A percentile compares a stretch with the other conserved stretches of the same genome.
These are phyloP conservation scores for Pisolithus marmoratus DNA, from an alignment of 768 basidiomycete species.

Conservation along the genomic window DNA sequence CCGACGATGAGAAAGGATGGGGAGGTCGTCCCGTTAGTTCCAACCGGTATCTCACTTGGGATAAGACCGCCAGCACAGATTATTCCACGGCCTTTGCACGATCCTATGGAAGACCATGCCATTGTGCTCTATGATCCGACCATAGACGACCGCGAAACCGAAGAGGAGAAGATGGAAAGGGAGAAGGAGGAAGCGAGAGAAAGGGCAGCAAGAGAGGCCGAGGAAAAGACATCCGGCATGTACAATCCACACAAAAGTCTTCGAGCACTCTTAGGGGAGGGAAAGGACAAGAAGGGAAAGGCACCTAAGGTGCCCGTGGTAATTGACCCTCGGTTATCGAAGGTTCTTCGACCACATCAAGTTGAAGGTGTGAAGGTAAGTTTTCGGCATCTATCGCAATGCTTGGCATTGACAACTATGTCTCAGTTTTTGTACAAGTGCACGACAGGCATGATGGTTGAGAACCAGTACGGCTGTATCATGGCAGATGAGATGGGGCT, in stretches of 20 bases:
- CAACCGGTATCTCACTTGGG: conserved; percentile 75
- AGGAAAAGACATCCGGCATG: conserved; percentile 65
- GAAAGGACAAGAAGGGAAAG: conserved; percentile 58
- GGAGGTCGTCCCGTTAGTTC: conserved; percentile 45
- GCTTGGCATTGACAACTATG: conserved; percentile 1
- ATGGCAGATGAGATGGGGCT: conserved; percentile 99
- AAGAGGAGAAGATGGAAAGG: conserved; percentile 73
- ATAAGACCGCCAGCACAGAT: conserved; percentile 75
- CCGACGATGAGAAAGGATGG: conserved; percentile 76
- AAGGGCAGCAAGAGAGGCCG: conserved; percentile 56
- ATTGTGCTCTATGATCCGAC: conserved; percentile 98
- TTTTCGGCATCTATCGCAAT: conserved; percentile 1
- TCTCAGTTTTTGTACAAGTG: conserved; percentile 90
- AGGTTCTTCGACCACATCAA: conserved; percentile 94
- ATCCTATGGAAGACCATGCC: conserved; percentile 97
- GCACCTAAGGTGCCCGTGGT: conserved; percentile 89
- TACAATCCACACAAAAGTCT: conserved; percentile 93
- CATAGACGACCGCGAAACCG: conserved; percentile 86
- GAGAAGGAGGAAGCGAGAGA: conserved; percentile 69
- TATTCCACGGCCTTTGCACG: conserved; percentile 88
- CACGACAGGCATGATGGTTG: conserved; percentile 87
- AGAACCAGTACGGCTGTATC: conserved; percentile 91
- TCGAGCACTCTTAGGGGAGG: conserved; percentile 69
- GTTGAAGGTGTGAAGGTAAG: conserved; percentile 94
- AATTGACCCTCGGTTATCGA: conserved; percentile 83